phyloP scores from a whole-genome alignment of 441 rosid genomes.

The Pelargonium exstipulatum region DNA sequence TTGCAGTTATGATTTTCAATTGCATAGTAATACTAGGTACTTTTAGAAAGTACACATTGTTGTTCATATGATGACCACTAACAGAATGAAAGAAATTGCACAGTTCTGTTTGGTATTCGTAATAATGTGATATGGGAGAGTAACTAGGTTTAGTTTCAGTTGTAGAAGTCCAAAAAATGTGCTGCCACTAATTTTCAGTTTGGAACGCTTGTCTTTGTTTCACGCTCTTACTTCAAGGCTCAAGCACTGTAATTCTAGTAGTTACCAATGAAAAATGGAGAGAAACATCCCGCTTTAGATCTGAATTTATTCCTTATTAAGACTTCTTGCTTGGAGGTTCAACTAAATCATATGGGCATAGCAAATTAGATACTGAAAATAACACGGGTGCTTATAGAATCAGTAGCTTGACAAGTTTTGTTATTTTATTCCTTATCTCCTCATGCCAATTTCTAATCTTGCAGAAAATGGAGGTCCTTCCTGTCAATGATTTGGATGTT shows the following conservation, averaged over 20 bases:
- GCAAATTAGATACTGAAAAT: conserved; percentile 4
- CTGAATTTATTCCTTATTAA: background rate
- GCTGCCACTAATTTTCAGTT: background rate
- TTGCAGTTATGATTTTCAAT: background rate
- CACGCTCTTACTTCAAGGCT: background rate
- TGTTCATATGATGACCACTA: background rate
- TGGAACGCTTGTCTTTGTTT: too few species aligned
- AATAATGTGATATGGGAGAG: background rate
- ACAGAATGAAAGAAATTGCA: background rate
- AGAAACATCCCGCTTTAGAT: background rate
- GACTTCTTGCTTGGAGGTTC: background rate
- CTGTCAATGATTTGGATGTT: conserved; percentile 85
- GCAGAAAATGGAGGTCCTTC: conserved; percentile 99
- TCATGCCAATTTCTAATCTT: conserved; percentile 21
- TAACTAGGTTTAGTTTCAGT: background rate
- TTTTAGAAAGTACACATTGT: background rate
- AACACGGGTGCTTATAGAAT: conserved; percentile 8
- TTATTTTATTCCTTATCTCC: conserved; percentile 12
- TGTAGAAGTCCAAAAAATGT: background rate
- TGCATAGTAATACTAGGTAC: background rate
- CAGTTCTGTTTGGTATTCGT: background rate
- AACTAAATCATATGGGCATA: conserved; percentile 7
- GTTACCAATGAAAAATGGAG: background rate
- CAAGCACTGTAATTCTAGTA: background rate
- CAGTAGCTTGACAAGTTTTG: conserved; percentile 5